These are phyloP conservation scores for Septoria linicola DNA, from an alignment of 2,329 filamentous ascomycete genomes.

Conservation along the genomic window DNA sequence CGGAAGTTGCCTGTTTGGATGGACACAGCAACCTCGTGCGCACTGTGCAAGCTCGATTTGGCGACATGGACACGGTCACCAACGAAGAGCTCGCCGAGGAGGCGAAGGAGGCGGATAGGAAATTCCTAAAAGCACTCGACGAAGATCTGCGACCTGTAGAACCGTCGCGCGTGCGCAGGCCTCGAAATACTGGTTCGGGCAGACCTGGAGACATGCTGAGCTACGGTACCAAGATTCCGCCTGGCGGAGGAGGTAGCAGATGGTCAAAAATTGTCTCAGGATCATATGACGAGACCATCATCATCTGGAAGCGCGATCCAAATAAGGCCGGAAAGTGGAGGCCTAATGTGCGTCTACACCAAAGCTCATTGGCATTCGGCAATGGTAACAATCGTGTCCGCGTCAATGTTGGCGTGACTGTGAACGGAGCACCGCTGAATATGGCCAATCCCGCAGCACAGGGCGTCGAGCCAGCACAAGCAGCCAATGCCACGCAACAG, in stretches of 20 bases:
- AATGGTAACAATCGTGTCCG: conserved; percentile 7
- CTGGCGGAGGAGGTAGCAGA: conserved; percentile 82
- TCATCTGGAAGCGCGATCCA: conserved; percentile 77
- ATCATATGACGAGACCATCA: conserved; percentile 92
- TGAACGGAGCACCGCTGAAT: conserved; percentile 16
- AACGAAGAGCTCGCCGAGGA: conserved; percentile 70
- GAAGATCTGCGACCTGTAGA: conserved; percentile 43
- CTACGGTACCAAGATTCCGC: conserved; percentile 81
- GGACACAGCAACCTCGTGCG: conserved; percentile 83
- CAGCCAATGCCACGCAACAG: conserved; percentile 16
- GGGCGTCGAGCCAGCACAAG: conserved; percentile 12
- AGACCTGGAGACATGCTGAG: conserved; percentile 74
- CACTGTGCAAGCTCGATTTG: conserved; percentile 93
- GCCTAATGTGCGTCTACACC: conserved; percentile 60
- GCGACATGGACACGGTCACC: conserved; percentile 74
- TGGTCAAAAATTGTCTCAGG: conserved; percentile 96
- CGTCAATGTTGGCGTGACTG: conserved; percentile 2
- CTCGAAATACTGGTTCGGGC: conserved; percentile 68
- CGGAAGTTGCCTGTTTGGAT: conserved; percentile 83
- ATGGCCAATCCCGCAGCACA: conserved; percentile 14
- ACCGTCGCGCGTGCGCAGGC: conserved; percentile 37
- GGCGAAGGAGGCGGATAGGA: conserved; percentile 69
- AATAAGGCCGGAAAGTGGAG: conserved; percentile 80
- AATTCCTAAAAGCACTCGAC: conserved; percentile 63
- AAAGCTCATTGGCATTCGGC: conserved; percentile 27